These are phyloP conservation scores for Daldinia grandis DNA, from an alignment of 495 filamentous ascomycete species.

Conservation along the genomic window DNA sequence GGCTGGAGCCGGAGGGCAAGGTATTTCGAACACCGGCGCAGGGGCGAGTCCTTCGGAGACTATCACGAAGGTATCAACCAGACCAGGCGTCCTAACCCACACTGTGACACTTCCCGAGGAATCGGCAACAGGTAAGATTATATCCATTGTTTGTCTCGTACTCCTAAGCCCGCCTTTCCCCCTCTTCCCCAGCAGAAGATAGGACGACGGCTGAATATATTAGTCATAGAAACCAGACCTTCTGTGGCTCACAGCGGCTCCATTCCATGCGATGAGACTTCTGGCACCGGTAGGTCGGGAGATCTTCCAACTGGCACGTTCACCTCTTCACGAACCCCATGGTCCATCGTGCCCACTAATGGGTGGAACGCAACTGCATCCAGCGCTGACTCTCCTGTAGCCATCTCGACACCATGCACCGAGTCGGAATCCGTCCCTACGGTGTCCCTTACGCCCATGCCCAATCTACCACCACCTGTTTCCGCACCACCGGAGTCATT, in stretches of 20 bases:
- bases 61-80: slow-evolving; percentile 18
- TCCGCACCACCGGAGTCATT: slow-evolving; percentile 21
- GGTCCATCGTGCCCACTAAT: slow-evolving; percentile 41
- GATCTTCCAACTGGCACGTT: slow-evolving; percentile 23
- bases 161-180: too few species aligned
- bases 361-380: slow-evolving; percentile 42
- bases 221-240: slow-evolving; percentile 17
- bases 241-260: slow-evolving; percentile 23
- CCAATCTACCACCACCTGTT: slow-evolving; percentile 39
- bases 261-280: slow-evolving; percentile 25
- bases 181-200: background rate
- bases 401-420: slow-evolving; percentile 14
- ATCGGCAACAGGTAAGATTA: slow-evolving; percentile 25
- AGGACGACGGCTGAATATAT: slow-evolving; percentile 7
- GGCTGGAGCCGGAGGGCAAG: slow-evolving; percentile 15
- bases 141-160: background rate
- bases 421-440: slow-evolving; percentile 20
- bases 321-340: slow-evolving; percentile 37
- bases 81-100: slow-evolving; percentile 19
- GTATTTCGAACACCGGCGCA: background rate
- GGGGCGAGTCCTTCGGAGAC: slow-evolving; percentile 6
- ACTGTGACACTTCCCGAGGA: slow-evolving; percentile 27
- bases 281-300: slow-evolving; percentile 23
- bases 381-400: slow-evolving; percentile 6
- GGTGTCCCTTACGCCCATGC: slow-evolving; percentile 22